Evolutionary conservation across 192 early-diverging fungal genomes (phyloP).

Genomic region (Coemansia sp.): DNA sequence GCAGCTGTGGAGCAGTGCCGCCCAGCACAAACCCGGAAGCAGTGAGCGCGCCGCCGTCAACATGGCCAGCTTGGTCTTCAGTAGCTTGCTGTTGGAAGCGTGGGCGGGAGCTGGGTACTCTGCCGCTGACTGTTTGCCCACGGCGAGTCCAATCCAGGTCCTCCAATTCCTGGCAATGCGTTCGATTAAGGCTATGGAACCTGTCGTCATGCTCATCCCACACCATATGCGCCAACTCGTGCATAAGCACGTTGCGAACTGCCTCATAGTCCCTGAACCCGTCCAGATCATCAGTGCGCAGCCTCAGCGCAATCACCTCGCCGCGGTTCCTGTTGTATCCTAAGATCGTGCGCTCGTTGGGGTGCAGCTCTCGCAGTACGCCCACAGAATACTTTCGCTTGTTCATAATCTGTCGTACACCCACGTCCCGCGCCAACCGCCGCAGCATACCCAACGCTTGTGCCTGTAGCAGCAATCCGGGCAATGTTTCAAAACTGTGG

Average conservation of each 20-base stretch:
- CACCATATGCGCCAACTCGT: slow-evolving; percentile 54
- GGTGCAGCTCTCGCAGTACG: slow-evolving; percentile 40
- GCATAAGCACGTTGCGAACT: slow-evolving; percentile 43
- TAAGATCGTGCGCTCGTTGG: slow-evolving; percentile 35
- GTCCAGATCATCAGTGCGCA: slow-evolving; percentile 39
- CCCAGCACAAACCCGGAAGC: slow-evolving; percentile 39
- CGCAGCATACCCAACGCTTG: slow-evolving; percentile 20
- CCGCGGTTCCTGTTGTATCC: slow-evolving; percentile 51
- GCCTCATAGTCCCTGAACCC: slow-evolving; percentile 35
- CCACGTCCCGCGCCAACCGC: slow-evolving; percentile 31
- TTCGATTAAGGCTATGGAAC: slow-evolving; percentile 37
- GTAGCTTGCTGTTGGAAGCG: slow-evolving; percentile 12
- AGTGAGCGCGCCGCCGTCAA: slow-evolving; percentile 37
- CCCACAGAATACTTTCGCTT: slow-evolving; percentile 32
- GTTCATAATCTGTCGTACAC: slow-evolving; percentile 35
- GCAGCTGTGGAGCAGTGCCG: slow-evolving; percentile 21
- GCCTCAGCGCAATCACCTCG: slow-evolving; percentile 35
- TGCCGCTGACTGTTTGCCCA: slow-evolving; percentile 13
- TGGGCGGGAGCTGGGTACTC: neutral
- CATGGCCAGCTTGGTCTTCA: slow-evolving; percentile 1
- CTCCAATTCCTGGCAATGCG: slow-evolving; percentile 40
- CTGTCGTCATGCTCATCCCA: slow-evolving; percentile 49
- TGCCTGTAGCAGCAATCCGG: slow-evolving; percentile 3
- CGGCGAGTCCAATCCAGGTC: slow-evolving; percentile 44
- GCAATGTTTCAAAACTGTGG: slow-evolving; percentile 7